Evolutionary conservation across 2,329 filamentous ascomycete genomes (phyloP).

Genomic region (Aspergillus novoparasiticus): DNA sequence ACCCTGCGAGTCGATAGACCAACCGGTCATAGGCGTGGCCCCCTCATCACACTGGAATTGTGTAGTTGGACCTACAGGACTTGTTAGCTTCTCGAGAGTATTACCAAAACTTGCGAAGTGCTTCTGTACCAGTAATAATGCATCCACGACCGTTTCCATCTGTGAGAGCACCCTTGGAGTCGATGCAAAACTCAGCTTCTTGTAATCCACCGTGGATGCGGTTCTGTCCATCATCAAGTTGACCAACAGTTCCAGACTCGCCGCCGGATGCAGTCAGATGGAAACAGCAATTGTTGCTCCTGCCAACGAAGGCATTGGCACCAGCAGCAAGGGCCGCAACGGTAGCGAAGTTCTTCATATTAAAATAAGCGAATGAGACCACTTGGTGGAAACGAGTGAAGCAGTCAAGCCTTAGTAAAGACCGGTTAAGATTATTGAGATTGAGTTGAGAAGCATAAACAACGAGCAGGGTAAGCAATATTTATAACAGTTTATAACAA

Average conservation of each 20-base stretch:
- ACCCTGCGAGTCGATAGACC: slow-evolving; percentile 58
- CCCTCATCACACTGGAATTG: slow-evolving; percentile 65
- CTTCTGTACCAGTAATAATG: slow-evolving; percentile 60
- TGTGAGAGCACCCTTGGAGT: slow-evolving; percentile 55
- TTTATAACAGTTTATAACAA: slow-evolving; percentile 22
- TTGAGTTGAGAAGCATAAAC: background rate
- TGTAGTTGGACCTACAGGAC: slow-evolving; percentile 52
- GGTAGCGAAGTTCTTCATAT: slow-evolving; percentile 44
- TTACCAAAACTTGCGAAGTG: background rate
- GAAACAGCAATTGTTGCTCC: slow-evolving; percentile 54
- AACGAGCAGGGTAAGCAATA: slow-evolving; percentile 10
- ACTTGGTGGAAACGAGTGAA: slow-evolving; percentile 18
- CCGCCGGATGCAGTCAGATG: slow-evolving; percentile 54
- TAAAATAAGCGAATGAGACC: slow-evolving; percentile 15
- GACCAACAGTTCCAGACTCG: slow-evolving; percentile 57
- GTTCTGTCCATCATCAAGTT: slow-evolving; percentile 65
- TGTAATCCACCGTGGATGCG: slow-evolving; percentile 56
- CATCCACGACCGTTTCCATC: slow-evolving; percentile 63
- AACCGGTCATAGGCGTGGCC: slow-evolving; percentile 56
- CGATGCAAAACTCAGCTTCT: slow-evolving; percentile 57
- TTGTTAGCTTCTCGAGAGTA: slow-evolving; percentile 20
- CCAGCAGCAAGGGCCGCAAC: slow-evolving; percentile 43
- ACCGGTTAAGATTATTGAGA: slow-evolving; percentile 3
- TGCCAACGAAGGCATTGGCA: slow-evolving; percentile 46
- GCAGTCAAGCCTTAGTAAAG: slow-evolving; percentile 7